These are phyloP conservation scores for Podospora pseudocomata DNA, from an alignment of 495 filamentous ascomycete species.

Conservation along the genomic window DNA sequence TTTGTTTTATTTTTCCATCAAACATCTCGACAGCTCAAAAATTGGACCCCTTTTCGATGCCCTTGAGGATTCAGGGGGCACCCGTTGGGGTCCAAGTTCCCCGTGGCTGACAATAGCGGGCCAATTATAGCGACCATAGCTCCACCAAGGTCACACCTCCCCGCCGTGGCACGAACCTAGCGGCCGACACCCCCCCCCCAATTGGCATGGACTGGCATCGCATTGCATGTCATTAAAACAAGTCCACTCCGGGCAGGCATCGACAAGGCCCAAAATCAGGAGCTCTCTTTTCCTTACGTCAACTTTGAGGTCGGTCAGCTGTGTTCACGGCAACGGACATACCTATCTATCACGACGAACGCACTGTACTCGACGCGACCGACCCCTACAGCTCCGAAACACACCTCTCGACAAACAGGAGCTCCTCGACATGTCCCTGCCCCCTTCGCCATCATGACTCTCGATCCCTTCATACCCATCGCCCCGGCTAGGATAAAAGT, in stretches of 20 bases:
- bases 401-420: constrained; percentile 21
- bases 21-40: not conserved
- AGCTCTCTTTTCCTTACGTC: not conserved
- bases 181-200: not conserved
- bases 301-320: not conserved
- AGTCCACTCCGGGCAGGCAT: not conserved
- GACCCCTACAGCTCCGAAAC: not conserved
- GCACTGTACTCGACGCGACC: not conserved
- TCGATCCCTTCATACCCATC: constrained; percentile 81
- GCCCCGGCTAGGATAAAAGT: constrained; percentile 84
- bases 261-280: not conserved
- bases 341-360: not conserved
- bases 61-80: not conserved
- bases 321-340: not conserved
- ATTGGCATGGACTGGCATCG: not conserved
- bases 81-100: not conserved
- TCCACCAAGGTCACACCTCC: not conserved
- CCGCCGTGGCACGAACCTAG: not conserved
- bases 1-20: not conserved
- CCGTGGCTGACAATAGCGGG: constrained; percentile 1
- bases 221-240: constrained; percentile 4
- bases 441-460: constrained; percentile 63
- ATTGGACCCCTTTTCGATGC: not conserved
- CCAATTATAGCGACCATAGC: constrained; percentile 18
- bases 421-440: constrained; percentile 23